A percentile compares a stretch with the other conserved stretches of the same genome.
Conservation (phyloP, 306 rosid genomes). For the Echinosophora koreensis region DNA sequence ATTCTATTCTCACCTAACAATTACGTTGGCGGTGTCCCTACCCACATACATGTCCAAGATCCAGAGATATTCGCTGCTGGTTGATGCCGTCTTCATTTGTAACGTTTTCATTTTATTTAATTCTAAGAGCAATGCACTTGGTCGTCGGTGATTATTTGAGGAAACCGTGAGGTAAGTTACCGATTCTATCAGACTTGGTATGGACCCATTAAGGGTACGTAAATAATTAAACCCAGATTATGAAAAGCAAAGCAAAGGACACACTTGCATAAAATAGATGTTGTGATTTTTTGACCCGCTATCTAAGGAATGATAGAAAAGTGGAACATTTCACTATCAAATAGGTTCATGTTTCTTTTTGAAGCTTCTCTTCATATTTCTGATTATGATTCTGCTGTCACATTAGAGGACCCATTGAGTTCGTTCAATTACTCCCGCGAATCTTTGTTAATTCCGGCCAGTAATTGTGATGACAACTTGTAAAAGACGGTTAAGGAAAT, state of each 20-base stretch:
- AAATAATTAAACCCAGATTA: conserved; percentile 1
- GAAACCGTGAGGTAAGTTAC: conserved; percentile 47
- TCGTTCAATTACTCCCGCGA: conserved; percentile 46
- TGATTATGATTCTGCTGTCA: conserved; percentile 48
- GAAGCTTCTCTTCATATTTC: background rate
- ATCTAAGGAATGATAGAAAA: conserved; percentile 50
- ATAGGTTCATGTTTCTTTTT: conserved; percentile 13
- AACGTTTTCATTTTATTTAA: background rate
- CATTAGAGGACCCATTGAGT: conserved; percentile 54
- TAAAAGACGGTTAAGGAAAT: conserved; percentile 30
- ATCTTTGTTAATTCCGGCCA: conserved; percentile 42
- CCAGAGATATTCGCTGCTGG: conserved; percentile 45
- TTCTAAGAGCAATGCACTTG: conserved; percentile 43
- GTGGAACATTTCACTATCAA: conserved; percentile 38
- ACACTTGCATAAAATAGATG: conserved; percentile 33
- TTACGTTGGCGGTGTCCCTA: conserved; percentile 71
- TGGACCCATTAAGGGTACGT: conserved; percentile 35
- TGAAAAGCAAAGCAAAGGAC: conserved; percentile 35
- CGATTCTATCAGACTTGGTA: background rate
- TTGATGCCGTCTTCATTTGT: conserved; percentile 39
- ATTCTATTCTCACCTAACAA: conserved; percentile 59
- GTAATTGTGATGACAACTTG: conserved; percentile 46
- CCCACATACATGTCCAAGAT: conserved; percentile 47
- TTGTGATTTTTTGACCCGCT: conserved; percentile 48
- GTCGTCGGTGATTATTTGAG: conserved; percentile 57